Percentiles rank a stretch among this genome's conserved stretches.
Conservation (phyloP, 805 yeast species). For the Tetrapisispora phaffii region DNA sequence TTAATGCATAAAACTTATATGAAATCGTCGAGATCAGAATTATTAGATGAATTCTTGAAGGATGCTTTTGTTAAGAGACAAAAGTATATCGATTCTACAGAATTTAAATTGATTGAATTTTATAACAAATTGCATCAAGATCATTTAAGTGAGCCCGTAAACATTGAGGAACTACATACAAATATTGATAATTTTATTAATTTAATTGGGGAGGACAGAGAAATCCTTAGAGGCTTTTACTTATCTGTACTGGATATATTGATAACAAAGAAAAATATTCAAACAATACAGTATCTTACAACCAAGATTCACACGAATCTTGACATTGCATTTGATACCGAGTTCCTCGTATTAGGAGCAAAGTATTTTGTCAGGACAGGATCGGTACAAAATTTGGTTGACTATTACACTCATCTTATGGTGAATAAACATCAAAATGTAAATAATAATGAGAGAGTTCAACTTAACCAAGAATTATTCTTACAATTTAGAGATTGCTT, state of each 20-base stretch:
- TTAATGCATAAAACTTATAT: conserved; percentile 18
- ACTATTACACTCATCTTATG: conserved; percentile 8
- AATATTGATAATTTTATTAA: conserved; percentile 1
- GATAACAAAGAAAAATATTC: conserved; percentile 11
- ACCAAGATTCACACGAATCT: conserved; percentile 9
- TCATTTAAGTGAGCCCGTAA: neutral
- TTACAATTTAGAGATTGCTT: conserved; percentile 15
- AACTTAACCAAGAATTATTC: conserved; percentile 8
- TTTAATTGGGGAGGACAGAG: neutral
- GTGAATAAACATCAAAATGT: conserved; percentile 1
- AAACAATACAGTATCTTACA: conserved; percentile 7
- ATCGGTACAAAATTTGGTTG: conserved; percentile 9
- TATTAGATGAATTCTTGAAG: conserved; percentile 9
- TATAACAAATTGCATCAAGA: conserved; percentile 7
- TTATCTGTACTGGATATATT: conserved; percentile 10
- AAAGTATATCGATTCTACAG: conserved; percentile 10
- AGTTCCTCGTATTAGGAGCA: conserved; percentile 12
- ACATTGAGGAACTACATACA: neutral
- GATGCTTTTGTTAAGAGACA: conserved; percentile 9
- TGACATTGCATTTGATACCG: conserved; percentile 7
- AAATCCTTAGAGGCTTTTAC: conserved; percentile 10
- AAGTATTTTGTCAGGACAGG: conserved; percentile 19
- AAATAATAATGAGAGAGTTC: neutral
- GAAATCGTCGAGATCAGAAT: conserved; percentile 6
- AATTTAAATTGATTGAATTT: conserved; percentile 13